Evolutionary conservation across 2,329 filamentous ascomycete species (phyloP), one percentile per base, ranked within the genome.

Genomic region (Hypoxylon sp.): DNA sequence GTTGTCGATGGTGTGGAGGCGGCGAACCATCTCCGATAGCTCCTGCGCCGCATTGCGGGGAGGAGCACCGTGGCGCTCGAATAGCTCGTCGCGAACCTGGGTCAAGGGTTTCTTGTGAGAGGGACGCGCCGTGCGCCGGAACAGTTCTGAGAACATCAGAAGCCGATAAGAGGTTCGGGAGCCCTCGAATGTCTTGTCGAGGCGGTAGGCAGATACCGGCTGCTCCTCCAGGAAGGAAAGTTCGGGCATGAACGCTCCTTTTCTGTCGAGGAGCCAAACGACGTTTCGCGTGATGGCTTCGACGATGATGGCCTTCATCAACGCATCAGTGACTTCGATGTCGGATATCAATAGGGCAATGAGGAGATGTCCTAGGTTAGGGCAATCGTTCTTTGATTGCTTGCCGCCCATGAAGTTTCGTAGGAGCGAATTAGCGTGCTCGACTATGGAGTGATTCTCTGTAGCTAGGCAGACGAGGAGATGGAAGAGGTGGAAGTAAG

Each of bases 131-230:
- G 79, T 81, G 51, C 75, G 80, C 9, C 81, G 81, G 74, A 86
- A 86, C 13, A 86, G 77, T 61, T 84, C 83, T 9, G 82, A 80
- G 75, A 87, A 85, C 84, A 86, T 86, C 25, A 86, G 78, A 3
- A 86, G 79, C 1, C 83, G 80, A 72, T 86, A 86, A 0, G 82
- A 84, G 0, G 82, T 85, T 28, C 75, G 78, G 19, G 79, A 81
- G 13, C 81, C 83, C 13, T 80, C 73, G 71, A 85, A 86, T 0
- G 83, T 86, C 68, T 80, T 80, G 49, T 77, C 65, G 0, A 86
- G 78, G 9, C 84, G 83, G 70, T 86, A 85, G 0, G 76, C 63
- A 1, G 83, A 85, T 14, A 82, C 68, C 0, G 69, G 65, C 23
- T 79, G 74, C 0, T 79, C 72, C 65, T 86, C 84, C 3, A 85